Percentiles rank a stretch among this genome's conserved stretches.
These are phyloP conservation scores for Elsinoe arachidis DNA, from an alignment of 2,329 filamentous ascomycete genomes.

Conservation along the genomic window DNA sequence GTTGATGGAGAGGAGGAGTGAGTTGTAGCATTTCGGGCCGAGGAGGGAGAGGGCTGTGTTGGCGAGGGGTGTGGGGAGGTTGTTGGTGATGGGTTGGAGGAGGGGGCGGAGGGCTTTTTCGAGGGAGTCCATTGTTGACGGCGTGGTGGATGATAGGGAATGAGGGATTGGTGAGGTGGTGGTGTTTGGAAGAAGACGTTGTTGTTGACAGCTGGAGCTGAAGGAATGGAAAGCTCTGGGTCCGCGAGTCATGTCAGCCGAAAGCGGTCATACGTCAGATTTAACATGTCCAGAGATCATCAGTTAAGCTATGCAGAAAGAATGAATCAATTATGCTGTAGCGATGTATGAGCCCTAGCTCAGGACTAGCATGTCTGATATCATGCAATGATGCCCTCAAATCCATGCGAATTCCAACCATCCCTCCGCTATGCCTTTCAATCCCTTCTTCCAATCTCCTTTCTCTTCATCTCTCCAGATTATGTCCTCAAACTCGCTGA, in stretches of 20 bases:
- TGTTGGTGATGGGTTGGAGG: conserved; percentile 38
- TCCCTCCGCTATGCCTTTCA: conserved; percentile 71
- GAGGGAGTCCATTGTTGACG: conserved; percentile 35
- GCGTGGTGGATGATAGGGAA: neutral
- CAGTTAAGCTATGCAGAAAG: too few relatives aligned
- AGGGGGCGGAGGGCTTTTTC: conserved; percentile 35
- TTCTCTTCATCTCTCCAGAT: conserved; percentile 55
- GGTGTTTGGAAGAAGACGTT: neutral
- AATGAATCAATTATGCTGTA: too few relatives aligned
- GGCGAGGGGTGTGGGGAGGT: conserved; percentile 59
- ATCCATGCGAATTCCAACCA: conserved; percentile 76
- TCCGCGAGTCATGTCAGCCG: conserved; percentile 3
- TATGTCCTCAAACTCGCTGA: conserved; percentile 68
- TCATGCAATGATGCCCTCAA: conserved; percentile 27
- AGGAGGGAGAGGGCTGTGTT: conserved; percentile 71
- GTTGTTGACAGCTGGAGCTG: conserved; percentile 9
- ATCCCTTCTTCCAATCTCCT: conserved; percentile 39
- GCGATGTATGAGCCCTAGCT: too few relatives aligned
- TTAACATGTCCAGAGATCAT: too few relatives aligned
- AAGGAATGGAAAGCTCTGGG: neutral
- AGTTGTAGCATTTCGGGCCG: conserved; percentile 72
- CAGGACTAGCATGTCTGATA: too few relatives aligned
- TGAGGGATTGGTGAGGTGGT: neutral
- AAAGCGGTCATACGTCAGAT: neutral
- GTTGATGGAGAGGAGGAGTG: conserved; percentile 77